Evolutionary conservation across 2,329 filamentous ascomycete species (phyloP).

Genomic region (Fusarium torulosum): DNA sequence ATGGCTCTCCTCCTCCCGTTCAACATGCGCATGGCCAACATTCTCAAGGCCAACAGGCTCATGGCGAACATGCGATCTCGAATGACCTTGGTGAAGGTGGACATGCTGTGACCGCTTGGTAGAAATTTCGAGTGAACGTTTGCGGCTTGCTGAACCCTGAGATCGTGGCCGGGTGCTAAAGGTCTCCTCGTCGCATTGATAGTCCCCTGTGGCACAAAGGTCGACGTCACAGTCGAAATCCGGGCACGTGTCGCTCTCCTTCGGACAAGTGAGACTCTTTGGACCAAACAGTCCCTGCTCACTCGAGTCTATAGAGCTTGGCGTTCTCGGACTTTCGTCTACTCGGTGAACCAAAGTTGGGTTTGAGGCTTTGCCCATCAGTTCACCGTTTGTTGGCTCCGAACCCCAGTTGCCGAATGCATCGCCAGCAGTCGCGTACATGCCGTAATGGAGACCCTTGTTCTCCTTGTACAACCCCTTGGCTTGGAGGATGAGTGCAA

Average conservation of each 20-base stretch:
- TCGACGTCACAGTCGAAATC: constrained; percentile 7
- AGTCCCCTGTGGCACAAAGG: constrained; percentile 9
- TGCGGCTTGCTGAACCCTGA: constrained; percentile 3
- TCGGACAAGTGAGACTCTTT: constrained; percentile 6
- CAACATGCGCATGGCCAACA: background rate
- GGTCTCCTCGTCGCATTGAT: background rate
- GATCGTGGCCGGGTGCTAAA: constrained; percentile 1
- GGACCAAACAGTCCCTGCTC: no score
- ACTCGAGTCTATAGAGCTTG: constrained; percentile 1
- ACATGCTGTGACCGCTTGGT: constrained; percentile 3
- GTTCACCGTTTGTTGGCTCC: no score
- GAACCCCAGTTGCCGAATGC: no score
- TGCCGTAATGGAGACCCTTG: no score
- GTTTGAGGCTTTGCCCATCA: no score
- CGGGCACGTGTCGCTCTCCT: constrained; percentile 4
- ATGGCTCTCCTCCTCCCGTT: constrained; percentile 5
- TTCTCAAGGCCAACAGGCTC: constrained; percentile 2
- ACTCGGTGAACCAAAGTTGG: background rate
- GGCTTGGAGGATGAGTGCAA: no score
- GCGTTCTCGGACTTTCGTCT: constrained; percentile 6
- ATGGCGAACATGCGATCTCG: constrained; percentile 5
- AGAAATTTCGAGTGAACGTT: constrained; percentile 7
- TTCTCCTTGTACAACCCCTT: no score
- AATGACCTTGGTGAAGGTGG: constrained; percentile 1
- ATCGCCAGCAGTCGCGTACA: no score